phyloP scores from a whole-genome alignment of 257 asterid species.

The Mentha longifolia region DNA sequence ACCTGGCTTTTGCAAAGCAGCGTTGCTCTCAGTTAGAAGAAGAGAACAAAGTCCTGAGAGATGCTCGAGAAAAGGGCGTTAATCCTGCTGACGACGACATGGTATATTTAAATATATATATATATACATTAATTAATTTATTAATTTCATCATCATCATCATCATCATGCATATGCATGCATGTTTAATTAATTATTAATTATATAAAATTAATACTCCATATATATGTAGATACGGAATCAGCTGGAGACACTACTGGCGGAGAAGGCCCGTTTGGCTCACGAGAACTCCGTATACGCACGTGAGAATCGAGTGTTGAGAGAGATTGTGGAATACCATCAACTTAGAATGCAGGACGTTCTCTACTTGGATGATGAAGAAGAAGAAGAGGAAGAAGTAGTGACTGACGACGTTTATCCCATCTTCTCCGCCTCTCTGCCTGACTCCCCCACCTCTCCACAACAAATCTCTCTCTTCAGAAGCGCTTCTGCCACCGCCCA shows the following conservation, averaged over 20 bases:
- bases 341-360: constrained; percentile 84
- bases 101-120: constrained; percentile 43
- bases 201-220: no score
- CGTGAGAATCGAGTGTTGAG: constrained; percentile 92
- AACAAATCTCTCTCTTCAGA: constrained; percentile 37
- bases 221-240: constrained; percentile 70
- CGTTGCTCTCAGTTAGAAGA: constrained; percentile 91
- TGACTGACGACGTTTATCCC: constrained; percentile 61
- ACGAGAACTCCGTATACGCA: constrained; percentile 80
- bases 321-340: constrained; percentile 94
- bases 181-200: no score
- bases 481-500: constrained; percentile 31
- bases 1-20: constrained; percentile 76
- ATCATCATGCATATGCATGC: no score
- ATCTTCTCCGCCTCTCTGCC: constrained; percentile 22
- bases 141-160: no score
- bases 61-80: constrained; percentile 73
- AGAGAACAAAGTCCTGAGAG: constrained; percentile 81
- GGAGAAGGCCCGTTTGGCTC: constrained; percentile 89
- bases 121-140: no score
- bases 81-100: constrained; percentile 88
- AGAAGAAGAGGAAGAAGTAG: constrained; percentile 89
- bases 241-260: constrained; percentile 95
- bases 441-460: constrained; percentile 17
- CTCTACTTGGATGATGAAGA: constrained; percentile 81